These are phyloP conservation scores for Periconia digitata DNA, from an alignment of 2,329 filamentous ascomycete genomes.

Conservation along the genomic window DNA sequence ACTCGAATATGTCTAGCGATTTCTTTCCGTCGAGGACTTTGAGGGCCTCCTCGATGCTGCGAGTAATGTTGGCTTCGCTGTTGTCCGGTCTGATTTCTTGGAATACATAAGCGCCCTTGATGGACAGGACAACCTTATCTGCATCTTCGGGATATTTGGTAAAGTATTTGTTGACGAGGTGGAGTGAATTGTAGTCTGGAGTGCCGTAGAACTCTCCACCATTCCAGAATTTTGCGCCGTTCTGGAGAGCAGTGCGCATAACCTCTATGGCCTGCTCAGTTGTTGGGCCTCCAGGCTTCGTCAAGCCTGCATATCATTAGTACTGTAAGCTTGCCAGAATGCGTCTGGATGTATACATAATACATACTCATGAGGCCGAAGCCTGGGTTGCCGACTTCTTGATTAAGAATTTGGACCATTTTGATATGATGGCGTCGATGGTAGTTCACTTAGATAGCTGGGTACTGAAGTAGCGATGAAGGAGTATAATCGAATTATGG, in stretches of 20 bases:
- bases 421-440: background rate
- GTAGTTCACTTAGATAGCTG: background rate
- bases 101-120: constrained; percentile 50
- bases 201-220: constrained; percentile 54
- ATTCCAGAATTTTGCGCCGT: constrained; percentile 53
- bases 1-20: constrained; percentile 53
- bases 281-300: constrained; percentile 42
- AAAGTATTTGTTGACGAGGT: constrained; percentile 55
- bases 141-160: constrained; percentile 54
- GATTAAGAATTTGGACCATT: constrained; percentile 41
- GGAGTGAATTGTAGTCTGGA: constrained; percentile 49
- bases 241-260: constrained; percentile 47
- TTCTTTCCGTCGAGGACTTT: constrained; percentile 50
- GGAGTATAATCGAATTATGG: background rate
- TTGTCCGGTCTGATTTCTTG: constrained; percentile 44
- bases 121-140: constrained; percentile 52
- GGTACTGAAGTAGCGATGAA: background rate
- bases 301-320: constrained; percentile 42
- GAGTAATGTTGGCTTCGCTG: constrained; percentile 42
- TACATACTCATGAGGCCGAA: constrained; percentile 51
- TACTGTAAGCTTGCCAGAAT: background rate
- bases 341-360: background rate
- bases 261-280: constrained; percentile 45
- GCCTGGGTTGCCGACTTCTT: constrained; percentile 45
- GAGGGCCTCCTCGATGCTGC: constrained; percentile 51